Conservation (phyloP, 176 grass and related monocot genomes). For the Carex littledalei region DNA sequence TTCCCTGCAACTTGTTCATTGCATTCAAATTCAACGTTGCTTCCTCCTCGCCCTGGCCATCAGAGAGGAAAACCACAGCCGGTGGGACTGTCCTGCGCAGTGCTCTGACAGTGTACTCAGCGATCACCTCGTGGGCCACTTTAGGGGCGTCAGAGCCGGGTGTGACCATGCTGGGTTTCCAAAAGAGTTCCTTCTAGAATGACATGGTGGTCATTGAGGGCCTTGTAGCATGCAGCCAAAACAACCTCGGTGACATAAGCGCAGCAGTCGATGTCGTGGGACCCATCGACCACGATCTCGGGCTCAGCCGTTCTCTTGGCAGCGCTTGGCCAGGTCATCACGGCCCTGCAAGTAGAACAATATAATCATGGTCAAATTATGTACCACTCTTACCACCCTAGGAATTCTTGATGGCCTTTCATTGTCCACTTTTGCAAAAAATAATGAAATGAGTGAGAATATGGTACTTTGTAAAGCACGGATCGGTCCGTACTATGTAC, state of each 20-base stretch:
- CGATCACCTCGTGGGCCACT: too few species aligned
- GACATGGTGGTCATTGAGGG: conserved; percentile 64
- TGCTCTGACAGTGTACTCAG: conserved; percentile 40
- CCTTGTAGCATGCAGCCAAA: conserved; percentile 62
- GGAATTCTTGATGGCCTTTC: not conserved
- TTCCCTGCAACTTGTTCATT: too few species aligned
- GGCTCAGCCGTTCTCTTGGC: conserved; percentile 67
- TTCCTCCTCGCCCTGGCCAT: conserved; percentile 44
- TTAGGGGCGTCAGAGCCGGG: too few species aligned
- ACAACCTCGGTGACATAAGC: conserved; percentile 68
- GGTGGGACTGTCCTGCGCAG: conserved; percentile 62
- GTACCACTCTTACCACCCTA: not conserved
- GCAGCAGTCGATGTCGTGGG: conserved; percentile 52
- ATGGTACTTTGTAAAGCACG: too few species aligned
- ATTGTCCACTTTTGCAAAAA: not conserved
- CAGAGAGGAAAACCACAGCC: conserved; percentile 60
- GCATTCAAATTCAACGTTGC: too few species aligned
- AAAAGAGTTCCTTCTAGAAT: conserved; percentile 70
- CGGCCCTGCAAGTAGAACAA: conserved; percentile 28
- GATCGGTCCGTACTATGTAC: too few species aligned
- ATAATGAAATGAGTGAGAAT: not conserved
- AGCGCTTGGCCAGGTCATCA: conserved; percentile 42
- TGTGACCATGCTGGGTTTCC: too few species aligned
- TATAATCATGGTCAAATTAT: not conserved
- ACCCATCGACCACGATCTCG: conserved; percentile 67